A percentile compares a stretch with the other conserved stretches of the same genome.
phyloP scores from a whole-genome alignment of 1,139 yeast genomes.

The Blastobotrys ciferrii region DNA sequence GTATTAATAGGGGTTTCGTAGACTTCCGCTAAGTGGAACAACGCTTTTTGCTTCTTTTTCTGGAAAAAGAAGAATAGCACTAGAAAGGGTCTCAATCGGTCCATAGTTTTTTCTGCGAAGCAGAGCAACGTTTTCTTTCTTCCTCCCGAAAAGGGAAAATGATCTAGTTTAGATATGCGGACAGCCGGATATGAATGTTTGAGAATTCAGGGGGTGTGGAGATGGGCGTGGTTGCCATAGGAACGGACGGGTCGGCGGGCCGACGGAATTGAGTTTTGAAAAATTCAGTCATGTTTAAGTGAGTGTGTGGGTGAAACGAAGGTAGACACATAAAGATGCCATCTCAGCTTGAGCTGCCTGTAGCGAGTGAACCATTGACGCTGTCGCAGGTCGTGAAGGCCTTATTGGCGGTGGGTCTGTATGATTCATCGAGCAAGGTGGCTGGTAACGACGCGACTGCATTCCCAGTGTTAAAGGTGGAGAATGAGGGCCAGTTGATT shows the following conservation, averaged over 20 bases:
- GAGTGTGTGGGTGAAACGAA: conserved; percentile 1
- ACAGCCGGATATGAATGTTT: too few species aligned
- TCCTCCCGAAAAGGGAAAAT: too few species aligned
- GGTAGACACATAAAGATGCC: conserved; percentile 1
- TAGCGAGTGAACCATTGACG: conserved; percentile 24
- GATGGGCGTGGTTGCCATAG: not conserved
- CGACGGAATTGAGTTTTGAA: conserved; percentile 3
- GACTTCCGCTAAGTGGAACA: too few species aligned
- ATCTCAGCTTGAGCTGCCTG: conserved; percentile 22
- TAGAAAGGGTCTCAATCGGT: too few species aligned
- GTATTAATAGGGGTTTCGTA: too few species aligned
- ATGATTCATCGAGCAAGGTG: conserved; percentile 14
- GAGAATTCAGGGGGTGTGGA: not conserved
- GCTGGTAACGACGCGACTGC: conserved; percentile 6
- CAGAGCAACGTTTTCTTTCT: too few species aligned
- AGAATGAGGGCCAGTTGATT: conserved; percentile 39
- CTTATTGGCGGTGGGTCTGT: conserved; percentile 24
- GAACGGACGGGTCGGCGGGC: not conserved
- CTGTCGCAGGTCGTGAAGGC: conserved; percentile 27
- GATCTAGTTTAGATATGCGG: too few species aligned
- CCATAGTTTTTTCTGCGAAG: too few species aligned
- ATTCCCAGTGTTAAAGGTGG: conserved; percentile 14
- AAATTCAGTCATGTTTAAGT: conserved; percentile 6
- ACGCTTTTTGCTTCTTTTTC: too few species aligned
- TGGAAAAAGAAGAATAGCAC: too few species aligned